These are phyloP conservation scores for Fusarium coicis DNA, from an alignment of 2,329 filamentous ascomycete genomes.

Conservation along the genomic window DNA sequence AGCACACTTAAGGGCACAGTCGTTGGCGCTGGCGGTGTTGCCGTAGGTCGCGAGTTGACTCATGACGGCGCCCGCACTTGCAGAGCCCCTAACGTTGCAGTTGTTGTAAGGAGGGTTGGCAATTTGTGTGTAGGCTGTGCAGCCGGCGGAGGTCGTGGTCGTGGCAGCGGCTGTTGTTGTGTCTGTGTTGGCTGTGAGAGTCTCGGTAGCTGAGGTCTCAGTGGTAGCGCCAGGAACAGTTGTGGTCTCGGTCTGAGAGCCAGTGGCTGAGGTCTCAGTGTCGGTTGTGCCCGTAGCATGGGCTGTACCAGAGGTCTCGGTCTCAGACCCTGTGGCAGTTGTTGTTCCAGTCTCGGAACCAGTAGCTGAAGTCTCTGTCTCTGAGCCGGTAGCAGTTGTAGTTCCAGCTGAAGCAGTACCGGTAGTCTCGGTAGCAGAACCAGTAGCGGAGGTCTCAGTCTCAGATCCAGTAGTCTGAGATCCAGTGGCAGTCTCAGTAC, in stretches of 20 bases:
- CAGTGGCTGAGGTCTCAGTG: not conserved
- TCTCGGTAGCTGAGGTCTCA: not conserved
- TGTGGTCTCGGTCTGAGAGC: not conserved
- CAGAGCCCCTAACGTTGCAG: not conserved
- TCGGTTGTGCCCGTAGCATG: not conserved
- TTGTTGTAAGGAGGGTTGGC: not conserved
- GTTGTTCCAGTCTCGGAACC: not conserved
- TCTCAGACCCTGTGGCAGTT: not conserved
- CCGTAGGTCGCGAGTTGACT: not conserved
- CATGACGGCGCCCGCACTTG: not conserved
- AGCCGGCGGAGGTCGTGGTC: not conserved
- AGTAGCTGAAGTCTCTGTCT: not conserved
- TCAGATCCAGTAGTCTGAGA: not conserved
- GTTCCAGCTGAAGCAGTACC: not conserved
- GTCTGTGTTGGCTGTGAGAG: not conserved
- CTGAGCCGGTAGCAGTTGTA: not conserved
- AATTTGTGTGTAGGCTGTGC: not conserved
- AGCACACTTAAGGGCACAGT: not conserved
- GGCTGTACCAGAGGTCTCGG: not conserved
- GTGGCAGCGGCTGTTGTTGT: not conserved
- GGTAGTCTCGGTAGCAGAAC: not conserved
- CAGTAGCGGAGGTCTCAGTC: too few relatives aligned
- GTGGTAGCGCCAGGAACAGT: not conserved
- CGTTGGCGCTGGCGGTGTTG: not conserved
- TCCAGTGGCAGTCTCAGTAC: conserved; percentile 1